Base-by-base conservation (phyloP, 805 yeast species). In the Saccharomycopsis capsularis region DNA sequence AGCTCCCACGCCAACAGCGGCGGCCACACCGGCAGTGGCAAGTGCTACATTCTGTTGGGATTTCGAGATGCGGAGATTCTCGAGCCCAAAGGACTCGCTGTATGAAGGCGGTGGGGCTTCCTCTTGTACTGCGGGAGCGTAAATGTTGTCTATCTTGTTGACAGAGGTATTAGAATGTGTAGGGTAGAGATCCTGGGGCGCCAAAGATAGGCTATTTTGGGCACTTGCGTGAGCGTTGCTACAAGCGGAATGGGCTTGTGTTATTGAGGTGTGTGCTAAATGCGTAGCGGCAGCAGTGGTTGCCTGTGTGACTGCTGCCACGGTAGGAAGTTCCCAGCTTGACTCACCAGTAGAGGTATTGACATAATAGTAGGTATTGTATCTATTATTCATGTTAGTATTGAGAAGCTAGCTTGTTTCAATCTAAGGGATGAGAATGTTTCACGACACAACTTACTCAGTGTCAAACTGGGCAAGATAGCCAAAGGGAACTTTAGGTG, bases 291-390 rank as follows among this genome's bases (percentile, higher is more conserved):
- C 21, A 7, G 44, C 7, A 7, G 6, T 23, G 15, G 23, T 6
- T 40, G 43, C 9, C 11, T 7, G n/a, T 7, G 16, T 40, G 9
- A 15, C 38, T 37, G 40, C 40, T 9, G 40, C 22, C n/a, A n/a
- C n/a, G 16, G 6, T 24, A 5, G 46, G 46, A 16, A n/a, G 29
- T n/a, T 42, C 46, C 46, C 46, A 42, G 27, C 24, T 30, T 16
- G 46, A 42, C 23, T 21, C 46, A 5, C 46, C 46, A 21, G 39
- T 42, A 11, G 25, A 16, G 21, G 46, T 42, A n/a, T 42, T 42
- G 7, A 42, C 46, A 42, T 42, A 42, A 23, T 30, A 42, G 39
- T 30, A 42, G n/a, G 46, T 42, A 15, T 42, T 18, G 24, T 42
- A 42, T 32, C 46, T 42, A 19, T n/a, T n/a, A n/a, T n/a, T n/a